These are phyloP conservation scores for Linnemannia exigua DNA, from an alignment of 192 early-diverging fungal genomes.

Conservation along the genomic window DNA sequence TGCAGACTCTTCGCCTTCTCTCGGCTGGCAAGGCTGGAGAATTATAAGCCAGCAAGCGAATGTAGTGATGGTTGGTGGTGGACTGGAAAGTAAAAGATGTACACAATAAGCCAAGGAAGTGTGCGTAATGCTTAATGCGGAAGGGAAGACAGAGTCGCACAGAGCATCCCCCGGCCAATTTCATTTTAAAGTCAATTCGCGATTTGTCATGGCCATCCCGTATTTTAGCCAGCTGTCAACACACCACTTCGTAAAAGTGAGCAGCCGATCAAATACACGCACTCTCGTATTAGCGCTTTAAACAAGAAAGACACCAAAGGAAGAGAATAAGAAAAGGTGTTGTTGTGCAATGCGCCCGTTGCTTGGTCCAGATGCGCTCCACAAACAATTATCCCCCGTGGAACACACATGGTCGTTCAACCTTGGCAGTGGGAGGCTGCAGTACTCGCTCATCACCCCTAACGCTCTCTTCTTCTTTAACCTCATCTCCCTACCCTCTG, in stretches of 20 bases:
- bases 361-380: not conserved
- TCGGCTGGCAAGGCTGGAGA: not conserved
- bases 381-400: not conserved
- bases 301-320: too few species aligned
- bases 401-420: not conserved
- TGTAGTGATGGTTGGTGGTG: too few species aligned
- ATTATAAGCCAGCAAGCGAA: not conserved
- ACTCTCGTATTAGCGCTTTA: too few species aligned
- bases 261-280: not conserved
- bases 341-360: not conserved
- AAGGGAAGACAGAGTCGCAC: not conserved
- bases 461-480: not conserved
- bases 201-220: slow-evolving; percentile 50
- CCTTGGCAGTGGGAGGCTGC: not conserved
- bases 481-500: not conserved
- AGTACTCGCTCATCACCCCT: not conserved
- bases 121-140: not conserved
- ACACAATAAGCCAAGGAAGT: not conserved
- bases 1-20: not conserved
- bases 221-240: slow-evolving; percentile 13
- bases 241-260: not conserved
- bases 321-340: not conserved
- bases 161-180: not conserved
- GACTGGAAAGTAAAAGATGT: not conserved
- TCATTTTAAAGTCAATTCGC: slow-evolving; percentile 8